Evolutionary conservation across 2,329 filamentous ascomycete genomes (phyloP), one percentile per base, ranked within the genome.

Genomic region (Venturiaceae sp.): DNA sequence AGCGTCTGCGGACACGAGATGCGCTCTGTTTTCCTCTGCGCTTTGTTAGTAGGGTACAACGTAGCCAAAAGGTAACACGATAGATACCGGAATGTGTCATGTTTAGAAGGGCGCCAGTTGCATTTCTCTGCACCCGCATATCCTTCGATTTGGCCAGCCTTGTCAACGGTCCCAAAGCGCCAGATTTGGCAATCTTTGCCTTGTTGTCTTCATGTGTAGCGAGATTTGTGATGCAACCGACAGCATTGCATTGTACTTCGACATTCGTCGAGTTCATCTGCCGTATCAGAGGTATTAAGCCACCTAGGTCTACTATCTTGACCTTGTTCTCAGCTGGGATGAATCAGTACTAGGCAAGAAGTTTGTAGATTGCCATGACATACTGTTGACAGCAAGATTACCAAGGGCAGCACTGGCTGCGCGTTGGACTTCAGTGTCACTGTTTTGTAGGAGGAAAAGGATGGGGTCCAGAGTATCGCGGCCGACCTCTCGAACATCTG

Each of bases 171-270:
- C 88, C 90, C 59, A 99, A 80, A 58, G 94, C 94, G 60, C 94
- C 94, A 3, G 94, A 99, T 62, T 90, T 84, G 65, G 94, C 94
- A 72, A 99, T 99, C 77, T 95, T 96, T 60, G 94, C 92, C 77
- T 99, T 99, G 77, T 99, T 99, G 66, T 97, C 94, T 75, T 99
- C 94, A 69, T 99, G 94, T 2, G 94, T 99, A 58, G 94, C 94
- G 59, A 99, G 77, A 70, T 99, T 99, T 50, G 94, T 99, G 72
- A 99, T 99, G 77, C 94, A 99, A 55, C 94, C 94, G 61, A 99
- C 94, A 46, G 94, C 94, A 73, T 99, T 99, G 79, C 94, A 99
- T 75, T 99, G 94, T 28, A 99, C 94, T 72, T 99, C 94, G 65
- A 99, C 94, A 67, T 99, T 99, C 52, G 87, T 83, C 59, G 92